Evolutionary conservation across 164 flowering plant species (phyloP).

Genomic region (Macadamia tetraphylla): DNA sequence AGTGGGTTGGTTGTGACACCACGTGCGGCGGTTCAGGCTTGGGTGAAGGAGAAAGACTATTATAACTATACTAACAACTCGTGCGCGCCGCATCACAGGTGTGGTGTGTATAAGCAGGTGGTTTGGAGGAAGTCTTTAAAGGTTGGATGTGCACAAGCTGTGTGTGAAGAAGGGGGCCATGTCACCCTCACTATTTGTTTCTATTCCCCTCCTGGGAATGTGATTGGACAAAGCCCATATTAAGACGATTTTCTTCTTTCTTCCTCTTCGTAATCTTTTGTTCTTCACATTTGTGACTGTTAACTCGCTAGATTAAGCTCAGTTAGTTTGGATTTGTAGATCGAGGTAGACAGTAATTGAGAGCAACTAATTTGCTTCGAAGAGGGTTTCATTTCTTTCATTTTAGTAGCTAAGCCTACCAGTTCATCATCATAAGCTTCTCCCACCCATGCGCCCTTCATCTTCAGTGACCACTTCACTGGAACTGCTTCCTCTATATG

Average conservation of each 20-base stretch:
- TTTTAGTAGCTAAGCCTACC: too few relatives aligned
- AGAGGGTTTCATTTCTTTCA: too few relatives aligned
- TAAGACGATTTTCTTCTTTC: conserved; percentile 10
- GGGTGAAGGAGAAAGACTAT: conserved; percentile 54
- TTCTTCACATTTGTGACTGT: too few relatives aligned
- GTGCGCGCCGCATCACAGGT: conserved; percentile 35
- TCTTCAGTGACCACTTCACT: too few relatives aligned
- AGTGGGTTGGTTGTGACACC: conserved; percentile 36
- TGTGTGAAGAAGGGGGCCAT: conserved; percentile 24
- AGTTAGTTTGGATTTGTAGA: too few relatives aligned
- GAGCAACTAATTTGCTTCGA: too few relatives aligned
- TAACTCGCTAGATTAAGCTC: too few relatives aligned
- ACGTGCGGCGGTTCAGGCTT: conserved; percentile 36
- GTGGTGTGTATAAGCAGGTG: conserved; percentile 65
- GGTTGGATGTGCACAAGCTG: conserved; percentile 62
- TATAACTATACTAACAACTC: conserved; percentile 44
- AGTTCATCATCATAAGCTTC: too few relatives aligned
- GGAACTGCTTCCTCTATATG: too few relatives aligned
- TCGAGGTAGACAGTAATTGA: too few relatives aligned
- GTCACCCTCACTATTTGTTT: conserved; percentile 47
- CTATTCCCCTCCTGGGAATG: conserved; percentile 67
- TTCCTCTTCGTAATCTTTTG: background rate
- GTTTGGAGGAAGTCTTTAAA: conserved; percentile 57
- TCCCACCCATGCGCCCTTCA: too few relatives aligned
- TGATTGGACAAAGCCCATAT: conserved; percentile 53